These are phyloP conservation scores for Coemansia sp. DNA, from an alignment of 192 early-diverging fungal species.

Conservation along the genomic window DNA sequence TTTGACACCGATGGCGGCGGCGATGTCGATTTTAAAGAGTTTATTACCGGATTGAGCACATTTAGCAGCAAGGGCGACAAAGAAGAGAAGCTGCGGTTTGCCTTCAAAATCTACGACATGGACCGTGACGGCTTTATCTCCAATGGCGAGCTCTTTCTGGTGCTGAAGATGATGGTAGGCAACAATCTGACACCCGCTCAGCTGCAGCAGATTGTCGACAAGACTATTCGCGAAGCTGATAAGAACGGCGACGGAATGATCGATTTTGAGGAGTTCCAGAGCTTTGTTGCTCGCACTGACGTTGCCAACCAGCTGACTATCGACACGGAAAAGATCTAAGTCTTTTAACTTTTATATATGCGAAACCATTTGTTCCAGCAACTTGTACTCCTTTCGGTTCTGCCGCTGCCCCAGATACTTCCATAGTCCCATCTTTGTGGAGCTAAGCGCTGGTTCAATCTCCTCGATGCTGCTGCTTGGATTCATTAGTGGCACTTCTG, in stretches of 20 bases:
- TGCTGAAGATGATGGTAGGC: conserved; percentile 99
- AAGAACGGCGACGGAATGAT: conserved; percentile 92
- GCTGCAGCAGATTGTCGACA: conserved; percentile 99
- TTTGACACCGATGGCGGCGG: conserved; percentile 98
- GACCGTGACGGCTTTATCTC: conserved; percentile 98
- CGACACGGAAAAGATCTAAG: conserved; percentile 56
- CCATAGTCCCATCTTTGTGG: conserved; percentile 18
- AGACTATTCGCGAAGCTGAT: conserved; percentile 99
- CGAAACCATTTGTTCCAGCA: too few species aligned
- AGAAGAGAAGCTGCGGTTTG: conserved; percentile 91
- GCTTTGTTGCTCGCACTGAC: conserved; percentile 94
- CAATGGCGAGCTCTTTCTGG: conserved; percentile 97
- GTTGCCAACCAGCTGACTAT: conserved; percentile 95
- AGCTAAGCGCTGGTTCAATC: neutral
- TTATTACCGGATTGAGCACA: conserved; percentile 89
- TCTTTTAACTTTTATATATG: too few species aligned
- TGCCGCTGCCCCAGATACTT: conserved; percentile 21
- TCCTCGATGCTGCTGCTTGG: neutral
- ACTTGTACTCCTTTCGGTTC: conserved; percentile 39
- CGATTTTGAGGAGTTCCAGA: conserved; percentile 93
- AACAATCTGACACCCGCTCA: conserved; percentile 94
- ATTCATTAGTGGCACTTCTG: neutral
- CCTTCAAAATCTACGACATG: conserved; percentile 99
- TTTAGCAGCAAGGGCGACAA: conserved; percentile 95
- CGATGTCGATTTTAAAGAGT: conserved; percentile 99